Base-by-base conservation (phyloP, 371 early-diverging fungal species). In the Mucor sp. region DNA sequence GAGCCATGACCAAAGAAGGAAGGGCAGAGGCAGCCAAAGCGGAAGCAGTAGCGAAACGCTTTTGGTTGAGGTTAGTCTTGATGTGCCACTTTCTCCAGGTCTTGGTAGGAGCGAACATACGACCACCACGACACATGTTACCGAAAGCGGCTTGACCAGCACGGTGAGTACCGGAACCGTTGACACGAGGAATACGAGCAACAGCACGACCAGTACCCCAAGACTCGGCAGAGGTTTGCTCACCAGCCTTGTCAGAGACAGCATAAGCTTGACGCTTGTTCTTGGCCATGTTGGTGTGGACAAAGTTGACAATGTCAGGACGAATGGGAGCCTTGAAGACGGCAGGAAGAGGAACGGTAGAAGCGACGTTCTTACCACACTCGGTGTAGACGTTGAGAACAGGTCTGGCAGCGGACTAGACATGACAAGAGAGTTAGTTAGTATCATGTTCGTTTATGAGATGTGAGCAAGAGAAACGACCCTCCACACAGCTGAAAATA, bases 131-230 rank as follows among this genome's bases (percentile, higher is more conserved):
- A 62, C 68, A 67, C 68, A 67, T 67, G 68, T 67, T 67, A 67
- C 68, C 68, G 89, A 99, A 99, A 71, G 99, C 99, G 79, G 98
- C 99, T 75, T 99, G 99, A 80, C 99, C 99, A 75, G 99, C 93
- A 82, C 99, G 95, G 91, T 95, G 95, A 71, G 99, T 99, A 88
- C 99, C 99, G 72, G 95, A 90, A 78, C 99, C 99, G 71, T 90
- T 89, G 67, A 99, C 99, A 90, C 99, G 95, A 75, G 99, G 99
- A 80, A 99, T 99, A 96, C 99, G 97, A 63, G 99, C 99, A 78
- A 99, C 97, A 78, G 99, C 99, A 88, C 99, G 97, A 94, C 96
- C 97, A 63, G 99, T 99, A 90, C 99, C 99, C 99, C 99, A 99
- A 69, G 99, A 99, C 83, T 95, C 96, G 68, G 99, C 99, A 68